These are phyloP conservation scores for Candida dubliniensis DNA, from an alignment of 1,139 yeast genomes.

Conservation along the genomic window DNA sequence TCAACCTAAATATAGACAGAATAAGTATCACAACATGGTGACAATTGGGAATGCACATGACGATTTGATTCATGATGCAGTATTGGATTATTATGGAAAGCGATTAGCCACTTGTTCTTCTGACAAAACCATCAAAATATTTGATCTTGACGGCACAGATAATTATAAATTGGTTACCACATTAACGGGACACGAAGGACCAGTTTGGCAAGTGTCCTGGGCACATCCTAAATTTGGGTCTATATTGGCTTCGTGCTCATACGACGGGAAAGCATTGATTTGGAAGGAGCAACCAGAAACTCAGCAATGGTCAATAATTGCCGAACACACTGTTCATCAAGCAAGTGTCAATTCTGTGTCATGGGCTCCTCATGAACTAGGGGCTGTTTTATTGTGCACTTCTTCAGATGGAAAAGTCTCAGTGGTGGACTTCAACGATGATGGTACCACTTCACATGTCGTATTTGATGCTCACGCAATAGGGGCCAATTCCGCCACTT, in stretches of 20 bases:
- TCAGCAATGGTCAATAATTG: conserved; percentile 84
- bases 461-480: conserved; percentile 82
- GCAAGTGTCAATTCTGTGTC: conserved; percentile 93
- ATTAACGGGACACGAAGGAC: conserved; percentile 89
- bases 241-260: conserved; percentile 90
- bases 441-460: conserved; percentile 72
- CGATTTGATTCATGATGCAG: conserved; percentile 95
- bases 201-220: conserved; percentile 99
- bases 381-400: conserved; percentile 86
- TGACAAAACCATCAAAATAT: conserved; percentile 90
- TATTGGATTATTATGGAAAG: conserved; percentile 92
- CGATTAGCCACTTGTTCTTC: conserved; percentile 94
- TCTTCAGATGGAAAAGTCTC: conserved; percentile 93
- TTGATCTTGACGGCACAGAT: conserved; percentile 83
- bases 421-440: conserved; percentile 87
- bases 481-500: conserved; percentile 91
- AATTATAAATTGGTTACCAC: conserved; percentile 78
- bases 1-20: neutral
- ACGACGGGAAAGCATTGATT: conserved; percentile 89
- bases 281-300: conserved; percentile 88
- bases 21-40: conserved; percentile 42
- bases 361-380: conserved; percentile 98
- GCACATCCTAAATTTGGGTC: conserved; percentile 98
- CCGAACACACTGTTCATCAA: conserved; percentile 84
- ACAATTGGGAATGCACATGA: conserved; percentile 81